Base-by-base conservation (phyloP, 2,329 filamentous ascomycete genomes). In the Fusarium musae region DNA sequence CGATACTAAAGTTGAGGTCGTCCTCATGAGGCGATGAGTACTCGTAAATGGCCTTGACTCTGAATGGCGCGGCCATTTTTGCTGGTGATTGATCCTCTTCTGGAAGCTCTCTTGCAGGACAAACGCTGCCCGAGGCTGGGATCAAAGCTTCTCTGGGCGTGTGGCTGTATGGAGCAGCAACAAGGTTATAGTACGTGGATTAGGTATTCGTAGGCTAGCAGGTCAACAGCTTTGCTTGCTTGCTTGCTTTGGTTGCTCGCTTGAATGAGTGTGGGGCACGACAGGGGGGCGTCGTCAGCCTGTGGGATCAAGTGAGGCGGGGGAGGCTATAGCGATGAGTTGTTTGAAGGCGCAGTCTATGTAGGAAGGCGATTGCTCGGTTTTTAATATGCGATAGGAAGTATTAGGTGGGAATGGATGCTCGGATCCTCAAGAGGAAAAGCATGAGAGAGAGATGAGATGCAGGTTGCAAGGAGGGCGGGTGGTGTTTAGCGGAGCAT, bases 41-140 rank as follows among this genome's bases (percentile, higher is more conserved):
- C 82, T 98, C 96, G 86, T 93, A 99, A 80, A 98, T 85, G 77
- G 96, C 94, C 88, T 95, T 97, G 86, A 99, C 96, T 85, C 94
- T 97, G 88, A 97, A 98, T 69, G 91, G 91, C 78, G 87, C 87
- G 82, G 92, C 86, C 93, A 95, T 95, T 57, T 54, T 70, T 74
- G 72, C 44, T 75, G 81, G 83, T 88, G 85, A 70, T 69, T 75
- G 75, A 72, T 74, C 68, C 66, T 70, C 56, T 69, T 70, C 47
- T 69, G 42, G 63, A 72, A 76, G 76, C 76, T 78, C 69, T 78
- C 67, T 72, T 69, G 74, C 75, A 75, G 75, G 68, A 76, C 72
- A 68, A 75, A 74, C 77, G 59, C 74, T 78, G 76, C 75, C 76
- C 76, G 70, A 77, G 76, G 75, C 76, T 69, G 54, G 65, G 74